A percentile compares a stretch with the other conserved stretches of the same genome.
Evolutionary conservation across 2,329 filamentous ascomycete species (phyloP).

Genomic region (Graphilbum sp.): DNA sequence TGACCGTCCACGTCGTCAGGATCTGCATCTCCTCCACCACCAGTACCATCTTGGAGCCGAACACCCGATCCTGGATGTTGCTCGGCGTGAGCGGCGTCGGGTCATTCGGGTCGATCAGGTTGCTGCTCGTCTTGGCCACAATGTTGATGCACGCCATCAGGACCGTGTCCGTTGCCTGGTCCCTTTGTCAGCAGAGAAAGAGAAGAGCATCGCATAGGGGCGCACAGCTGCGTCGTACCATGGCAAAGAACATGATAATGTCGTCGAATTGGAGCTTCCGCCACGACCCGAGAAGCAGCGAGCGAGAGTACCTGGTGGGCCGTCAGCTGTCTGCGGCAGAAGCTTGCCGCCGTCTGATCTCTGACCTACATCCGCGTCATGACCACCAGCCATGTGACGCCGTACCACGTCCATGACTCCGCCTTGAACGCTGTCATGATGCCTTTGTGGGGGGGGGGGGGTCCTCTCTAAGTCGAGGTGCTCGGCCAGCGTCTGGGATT

Average conservation of each 20-base stretch:
- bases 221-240: conserved; percentile 2
- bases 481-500: too few relatives aligned
- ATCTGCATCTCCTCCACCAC: conserved; percentile 47
- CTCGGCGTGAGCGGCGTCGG: conserved; percentile 25
- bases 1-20: conserved; percentile 38
- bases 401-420: conserved; percentile 5
- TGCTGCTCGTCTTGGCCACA: conserved; percentile 36
- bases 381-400: conserved; percentile 1
- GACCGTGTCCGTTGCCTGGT: conserved; percentile 29
- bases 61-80: conserved; percentile 23
- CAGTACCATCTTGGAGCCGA: conserved; percentile 45
- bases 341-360: too few relatives aligned
- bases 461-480: too few relatives aligned
- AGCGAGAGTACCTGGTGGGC: conserved; percentile 1
- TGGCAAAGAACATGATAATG: conserved; percentile 1
- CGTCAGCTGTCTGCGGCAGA: too few relatives aligned
- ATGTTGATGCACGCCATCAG: conserved; percentile 39
- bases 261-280: conserved; percentile 2
- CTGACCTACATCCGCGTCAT: background rate
- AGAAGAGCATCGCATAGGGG: too few relatives aligned
- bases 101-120: conserved; percentile 37
- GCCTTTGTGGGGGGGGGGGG: too few relatives aligned
- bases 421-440: conserved; percentile 1
- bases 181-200: background rate
- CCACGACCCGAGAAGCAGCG: background rate